Evolutionary conservation across 768 basidiomycete species (phyloP), one percentile per base, ranked within the genome.

Genomic region (Suillus placidus): DNA sequence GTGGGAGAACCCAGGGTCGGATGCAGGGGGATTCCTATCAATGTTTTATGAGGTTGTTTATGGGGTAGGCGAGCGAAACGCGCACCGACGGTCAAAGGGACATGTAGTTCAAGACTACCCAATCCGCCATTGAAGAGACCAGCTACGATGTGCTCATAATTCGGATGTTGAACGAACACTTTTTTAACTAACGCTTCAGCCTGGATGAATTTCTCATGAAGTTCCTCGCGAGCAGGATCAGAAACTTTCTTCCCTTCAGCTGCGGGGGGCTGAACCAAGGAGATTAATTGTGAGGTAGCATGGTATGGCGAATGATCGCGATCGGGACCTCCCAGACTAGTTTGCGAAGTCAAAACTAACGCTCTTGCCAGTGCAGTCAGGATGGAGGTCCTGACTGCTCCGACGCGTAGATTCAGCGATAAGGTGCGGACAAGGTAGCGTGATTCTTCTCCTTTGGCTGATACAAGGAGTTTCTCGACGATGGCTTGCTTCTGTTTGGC

Each of bases 1-100:
- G 87, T 89, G 43, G 95, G 95, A 7, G 91, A 91, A 13, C 95
- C 95, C 20, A 97, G 83, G 69, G 94, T 92, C 7, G 94, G 94
- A 70, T 89, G 89, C 35, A 97, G 78, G 5, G 95, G 95, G 2
- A 93, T 86, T 4, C 93, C 93, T 86, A 63, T 26, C 77, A 38
- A n/a, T 13, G 55, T 61, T 64, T 66, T 68, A 62, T 45, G 26
- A 66, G 23, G 63, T 62, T 38, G 35, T 20, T 32, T 30, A 13
- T 26, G 7, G 43, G 63, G 35, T 43, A 62, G 62, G 63, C 56
- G 51, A 66, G 57, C 30, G 35, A 26, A 16, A 66, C 13, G 77
- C 85, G 73, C 68, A 92, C 94, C 93, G 52, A 94, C 84, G 37
- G 85, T 83, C 51, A 94, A 81, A 2, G 85, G 84, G 2, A 94